Conservation (phyloP, 2,329 filamentous ascomycete genomes). For the Sclerotinia sclerotiorum region DNA sequence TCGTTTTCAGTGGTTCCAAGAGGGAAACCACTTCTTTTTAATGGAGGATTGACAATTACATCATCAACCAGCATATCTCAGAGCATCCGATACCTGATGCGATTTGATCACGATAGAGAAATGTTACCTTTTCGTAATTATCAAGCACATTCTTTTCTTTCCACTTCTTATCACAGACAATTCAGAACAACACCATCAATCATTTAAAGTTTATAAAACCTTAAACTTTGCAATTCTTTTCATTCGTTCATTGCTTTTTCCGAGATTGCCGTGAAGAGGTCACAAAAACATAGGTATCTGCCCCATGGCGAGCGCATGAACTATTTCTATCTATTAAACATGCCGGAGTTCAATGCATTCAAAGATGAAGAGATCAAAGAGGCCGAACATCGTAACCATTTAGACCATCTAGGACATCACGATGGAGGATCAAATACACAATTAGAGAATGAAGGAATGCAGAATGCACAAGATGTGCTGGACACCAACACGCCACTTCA, state of each 20-base stretch:
- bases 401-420: not conserved
- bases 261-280: not conserved
- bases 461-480: not conserved
- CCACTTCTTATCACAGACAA: not conserved
- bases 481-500: not conserved
- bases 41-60: slow-evolving; percentile 19
- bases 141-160: not conserved
- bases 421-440: slow-evolving; percentile 3
- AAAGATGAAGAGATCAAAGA: slow-evolving; percentile 19
- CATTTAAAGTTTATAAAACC: not conserved
- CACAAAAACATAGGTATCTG: not conserved
- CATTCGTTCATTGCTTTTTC: not conserved
- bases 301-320: slow-evolving; percentile 5
- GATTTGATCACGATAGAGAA: not conserved
- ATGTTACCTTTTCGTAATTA: not conserved
- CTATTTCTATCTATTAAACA: not conserved
- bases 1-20: not conserved
- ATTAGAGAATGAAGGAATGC: not conserved
- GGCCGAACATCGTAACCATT: not conserved
- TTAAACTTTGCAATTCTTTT: not conserved
- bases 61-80: slow-evolving; percentile 8
- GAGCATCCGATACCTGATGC: slow-evolving; percentile 8
- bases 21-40: slow-evolving; percentile 15
- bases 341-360: slow-evolving; percentile 24
- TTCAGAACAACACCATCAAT: not conserved